Base-by-base conservation (phyloP, 352 stramenopile species). In the Globisporangium middletonii region DNA sequence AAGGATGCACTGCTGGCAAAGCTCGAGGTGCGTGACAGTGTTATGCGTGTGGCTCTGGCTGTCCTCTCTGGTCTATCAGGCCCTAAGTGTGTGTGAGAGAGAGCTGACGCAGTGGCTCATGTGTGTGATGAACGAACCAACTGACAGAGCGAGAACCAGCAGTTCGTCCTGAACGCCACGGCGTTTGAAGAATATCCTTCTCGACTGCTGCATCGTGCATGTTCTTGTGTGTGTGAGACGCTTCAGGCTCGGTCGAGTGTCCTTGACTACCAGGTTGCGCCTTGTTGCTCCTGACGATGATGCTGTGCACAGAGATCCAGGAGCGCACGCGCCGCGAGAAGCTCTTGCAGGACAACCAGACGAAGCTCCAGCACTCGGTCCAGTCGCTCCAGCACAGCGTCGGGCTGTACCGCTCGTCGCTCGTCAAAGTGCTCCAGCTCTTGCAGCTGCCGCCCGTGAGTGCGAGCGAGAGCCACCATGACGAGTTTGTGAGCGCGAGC, bases 131-230 rank as follows among this genome's bases (percentile, higher is more conserved):
- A 23, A 23, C 23, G 23, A 23, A 23, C 7, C 33, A 38, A 38
- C 1, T 8, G 8, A 35, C 61, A 86, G 79, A 83, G 65, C 66
- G 83, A 93, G 68, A 93, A 93, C 57, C 78, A 91, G 69, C 76
- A 93, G 64, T 89, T 88, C 46, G 59, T 93, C 69, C 63, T 91
- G 54, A 90, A 91, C 44, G 83, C 81, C 11, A 82, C 79, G 5
- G 79, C 83, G 44, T 88, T 93, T 53, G 83, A 93, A 91, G 79
- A 92, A 89, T 88, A 89, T 91, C 79, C 75, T 86, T 79, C 72
- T 62, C 53, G 48, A 65, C 28, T 69, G 44, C 44, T 48, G 44
- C n/a, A 15, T 23, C 18, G 11, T 28, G 12, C 35, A 27, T 37
- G n/a, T 28, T 7, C 16, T 38, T 50, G 11, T 1, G 26, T 18